Evolutionary conservation across 345 rosid genomes (phyloP), one percentile per base, ranked within the genome.

Genomic region (Leavenworthia alabamica): DNA sequence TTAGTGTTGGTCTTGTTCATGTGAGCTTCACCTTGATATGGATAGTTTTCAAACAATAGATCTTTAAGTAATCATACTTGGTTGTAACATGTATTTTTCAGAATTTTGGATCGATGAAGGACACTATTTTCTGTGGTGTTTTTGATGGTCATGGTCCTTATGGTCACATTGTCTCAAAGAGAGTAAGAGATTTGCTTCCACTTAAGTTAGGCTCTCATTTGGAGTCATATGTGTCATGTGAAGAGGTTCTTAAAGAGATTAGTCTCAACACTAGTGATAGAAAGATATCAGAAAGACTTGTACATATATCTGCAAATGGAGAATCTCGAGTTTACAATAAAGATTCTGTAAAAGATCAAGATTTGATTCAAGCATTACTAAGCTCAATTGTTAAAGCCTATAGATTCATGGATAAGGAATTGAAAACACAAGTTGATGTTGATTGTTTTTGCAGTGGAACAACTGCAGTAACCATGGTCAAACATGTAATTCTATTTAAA

Each of bases 121-220:
- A 88, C 64, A 80, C 93, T 0, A 75, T 88, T 7, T 94, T 94
- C 71, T 90, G 99, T 72, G 99, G 99, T 44, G 87, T 94, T 14
- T 94, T 94, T 71, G 99, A 94, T 82, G 99, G 99, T 3, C 99
- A 94, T 29, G 99, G 99, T 37, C 99, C 99, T 0, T 83, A 75
- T 44, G 99, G 99, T 67, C 97, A 94, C 70, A 56, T 86, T 88
- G 96, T 90, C 28, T 95, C 99, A 12, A 94, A 73, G 73, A 84
- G 83, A 78, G 99, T 94, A 64, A 79, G 99, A 72, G 99, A 94
- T 73, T 76, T 80, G 63, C 97, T 94, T 77, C 99, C 99, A 8
- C 72, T 77, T 48, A 88, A 81, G 64, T 56, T 94, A 76, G 81
- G 80, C 62, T 73, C 97, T 66, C 79, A 86, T 11, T 82, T 90